Conservation (phyloP, 75 land plant species). For the Pinus albicaulis region DNA sequence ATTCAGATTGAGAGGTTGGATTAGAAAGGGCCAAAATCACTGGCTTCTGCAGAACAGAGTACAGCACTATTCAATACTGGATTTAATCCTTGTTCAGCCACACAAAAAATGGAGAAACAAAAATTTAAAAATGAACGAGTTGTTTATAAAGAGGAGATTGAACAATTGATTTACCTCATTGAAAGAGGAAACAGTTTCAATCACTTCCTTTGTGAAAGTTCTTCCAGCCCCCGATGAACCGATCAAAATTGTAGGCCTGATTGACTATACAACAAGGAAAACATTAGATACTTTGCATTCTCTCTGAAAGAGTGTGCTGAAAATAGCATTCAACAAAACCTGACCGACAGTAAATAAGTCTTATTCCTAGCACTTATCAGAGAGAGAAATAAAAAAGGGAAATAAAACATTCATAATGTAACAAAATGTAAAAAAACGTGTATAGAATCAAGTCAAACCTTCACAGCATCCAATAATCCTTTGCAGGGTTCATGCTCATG, state of each 20-base stretch:
- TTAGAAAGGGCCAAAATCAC: constrained; percentile 89
- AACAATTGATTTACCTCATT: constrained; percentile 60
- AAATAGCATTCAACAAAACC: background rate
- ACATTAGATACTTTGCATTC: background rate
- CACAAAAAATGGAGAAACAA: background rate
- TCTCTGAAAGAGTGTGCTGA: background rate
- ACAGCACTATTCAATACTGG: background rate
- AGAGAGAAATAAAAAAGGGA: background rate
- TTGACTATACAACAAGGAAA: constrained; percentile 46
- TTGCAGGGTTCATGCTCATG: constrained; percentile 81
- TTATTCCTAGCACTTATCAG: background rate
- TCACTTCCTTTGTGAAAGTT: constrained; percentile 91
- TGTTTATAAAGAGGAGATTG: background rate
- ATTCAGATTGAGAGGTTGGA: constrained; percentile 93
- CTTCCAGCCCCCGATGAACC: constrained; percentile 87
- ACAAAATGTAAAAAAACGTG: background rate
- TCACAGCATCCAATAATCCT: constrained; percentile 61
- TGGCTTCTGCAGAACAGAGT: constrained; percentile 59
- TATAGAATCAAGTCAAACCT: constrained; percentile 37
- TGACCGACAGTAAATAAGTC: background rate
- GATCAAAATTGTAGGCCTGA: constrained; percentile 87
- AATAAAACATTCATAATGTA: background rate
- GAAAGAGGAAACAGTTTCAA: constrained; percentile 78
- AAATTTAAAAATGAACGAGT: background rate
- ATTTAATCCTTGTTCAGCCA: background rate